Percentiles rank a stretch among this genome's conserved stretches.
Evolutionary conservation across 1,139 yeast genomes (phyloP).

Genomic region (Sugiyamaella paludigena): DNA sequence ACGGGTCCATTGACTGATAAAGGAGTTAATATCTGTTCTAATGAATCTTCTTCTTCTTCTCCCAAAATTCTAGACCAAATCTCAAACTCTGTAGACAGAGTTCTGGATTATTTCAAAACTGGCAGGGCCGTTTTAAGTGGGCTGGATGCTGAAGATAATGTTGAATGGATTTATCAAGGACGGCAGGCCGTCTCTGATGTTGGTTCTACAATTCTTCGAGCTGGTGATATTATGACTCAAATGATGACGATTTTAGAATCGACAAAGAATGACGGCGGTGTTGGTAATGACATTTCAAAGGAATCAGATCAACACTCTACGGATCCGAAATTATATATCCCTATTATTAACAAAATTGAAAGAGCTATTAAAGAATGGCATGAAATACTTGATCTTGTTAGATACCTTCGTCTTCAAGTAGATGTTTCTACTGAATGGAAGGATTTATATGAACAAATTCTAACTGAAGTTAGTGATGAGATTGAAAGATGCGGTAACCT

Average conservation of each 20-base stretch:
- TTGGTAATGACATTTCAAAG: constrained; percentile 20
- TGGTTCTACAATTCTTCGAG: constrained; percentile 43
- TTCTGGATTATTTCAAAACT: constrained; percentile 25
- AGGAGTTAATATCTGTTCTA: neutral
- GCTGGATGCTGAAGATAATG: constrained; percentile 28
- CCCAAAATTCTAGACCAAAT: constrained; percentile 4
- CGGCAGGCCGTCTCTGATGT: constrained; percentile 45
- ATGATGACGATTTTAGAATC: constrained; percentile 42
- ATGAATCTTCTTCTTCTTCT: neutral
- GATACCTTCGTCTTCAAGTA: constrained; percentile 45
- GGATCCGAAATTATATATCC: constrained; percentile 14
- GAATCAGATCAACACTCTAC: neutral
- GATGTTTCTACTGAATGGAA: constrained; percentile 57
- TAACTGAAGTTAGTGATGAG: constrained; percentile 52
- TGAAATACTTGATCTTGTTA: constrained; percentile 43
- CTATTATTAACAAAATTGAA: constrained; percentile 27
- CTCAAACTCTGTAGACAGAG: constrained; percentile 20
- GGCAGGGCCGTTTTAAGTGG: constrained; percentile 25
- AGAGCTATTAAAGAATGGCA: constrained; percentile 37
- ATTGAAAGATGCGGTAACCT: constrained; percentile 46
- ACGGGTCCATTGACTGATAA: constrained; percentile 8
- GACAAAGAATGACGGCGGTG: constrained; percentile 18
- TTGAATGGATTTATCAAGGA: constrained; percentile 54
- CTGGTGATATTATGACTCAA: constrained; percentile 50
- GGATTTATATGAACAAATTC: constrained; percentile 54